Evolutionary conservation across 768 basidiomycete genomes (phyloP).

Genomic region (Macrolepiota fuliginosa): DNA sequence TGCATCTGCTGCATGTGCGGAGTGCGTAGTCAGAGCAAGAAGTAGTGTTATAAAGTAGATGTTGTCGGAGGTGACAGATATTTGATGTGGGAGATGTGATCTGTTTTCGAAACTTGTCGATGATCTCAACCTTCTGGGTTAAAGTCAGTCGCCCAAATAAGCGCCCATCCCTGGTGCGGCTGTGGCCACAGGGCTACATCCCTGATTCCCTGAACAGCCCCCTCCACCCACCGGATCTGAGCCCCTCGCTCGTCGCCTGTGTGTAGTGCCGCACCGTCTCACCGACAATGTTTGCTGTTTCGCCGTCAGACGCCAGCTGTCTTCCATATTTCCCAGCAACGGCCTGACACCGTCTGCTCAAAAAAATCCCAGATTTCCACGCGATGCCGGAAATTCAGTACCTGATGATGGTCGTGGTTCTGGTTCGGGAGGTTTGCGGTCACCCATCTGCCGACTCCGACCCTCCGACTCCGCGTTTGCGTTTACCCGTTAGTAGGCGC

Average conservation of each 20-base stretch:
- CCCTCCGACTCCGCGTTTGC: background rate
- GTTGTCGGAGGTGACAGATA: slow-evolving; percentile 8
- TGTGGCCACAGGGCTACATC: background rate
- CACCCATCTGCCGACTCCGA: background rate
- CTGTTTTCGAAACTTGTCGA: background rate
- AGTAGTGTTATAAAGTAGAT: background rate
- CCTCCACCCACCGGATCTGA: background rate
- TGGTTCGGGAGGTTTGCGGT: background rate
- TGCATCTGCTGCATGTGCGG: slow-evolving; percentile 7
- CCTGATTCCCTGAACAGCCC: background rate
- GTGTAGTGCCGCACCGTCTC: background rate
- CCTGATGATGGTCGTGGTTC: background rate
- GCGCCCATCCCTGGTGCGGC: background rate
- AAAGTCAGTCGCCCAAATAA: background rate
- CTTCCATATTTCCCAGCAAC: background rate
- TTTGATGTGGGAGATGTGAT: slow-evolving; percentile 12
- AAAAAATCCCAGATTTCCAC: background rate
- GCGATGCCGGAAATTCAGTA: background rate
- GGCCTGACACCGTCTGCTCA: background rate
- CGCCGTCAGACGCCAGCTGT: background rate
- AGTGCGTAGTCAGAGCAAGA: slow-evolving; percentile 1
- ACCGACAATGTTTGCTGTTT: background rate
- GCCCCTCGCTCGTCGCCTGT: background rate
- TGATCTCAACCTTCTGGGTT: background rate
- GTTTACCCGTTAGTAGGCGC: no score